phyloP scores from a whole-genome alignment of 2,329 filamentous ascomycete species.

The Thelonectria discophora region DNA sequence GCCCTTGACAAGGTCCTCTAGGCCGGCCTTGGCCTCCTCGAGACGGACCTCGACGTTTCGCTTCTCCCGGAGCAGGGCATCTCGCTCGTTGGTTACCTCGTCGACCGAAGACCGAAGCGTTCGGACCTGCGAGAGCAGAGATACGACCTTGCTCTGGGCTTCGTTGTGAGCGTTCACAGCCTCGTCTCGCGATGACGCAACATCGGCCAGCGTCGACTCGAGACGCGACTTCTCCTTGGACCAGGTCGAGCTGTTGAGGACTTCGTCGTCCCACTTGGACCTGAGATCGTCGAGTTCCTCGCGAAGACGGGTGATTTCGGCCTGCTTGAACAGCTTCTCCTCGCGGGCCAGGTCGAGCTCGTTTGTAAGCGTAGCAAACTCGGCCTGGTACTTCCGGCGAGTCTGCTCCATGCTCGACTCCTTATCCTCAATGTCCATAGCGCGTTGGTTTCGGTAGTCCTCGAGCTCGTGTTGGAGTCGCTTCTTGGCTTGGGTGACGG shows the following conservation, averaged over 20 bases:
- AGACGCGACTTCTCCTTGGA: conserved; percentile 96
- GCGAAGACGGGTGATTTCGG: conserved; percentile 86
- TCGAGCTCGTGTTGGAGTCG: conserved; percentile 96
- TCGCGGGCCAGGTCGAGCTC: conserved; percentile 95
- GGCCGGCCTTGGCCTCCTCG: conserved; percentile 84
- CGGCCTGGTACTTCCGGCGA: conserved; percentile 94
- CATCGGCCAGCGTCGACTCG: conserved; percentile 87
- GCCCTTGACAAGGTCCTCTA: conserved; percentile 87
- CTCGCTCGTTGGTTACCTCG: conserved; percentile 84
- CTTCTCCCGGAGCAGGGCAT: conserved; percentile 87
- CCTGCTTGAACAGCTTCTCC: conserved; percentile 84
- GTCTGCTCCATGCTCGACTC: conserved; percentile 97
- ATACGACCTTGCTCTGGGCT: conserved; percentile 91
- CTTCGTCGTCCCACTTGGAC: conserved; percentile 97
- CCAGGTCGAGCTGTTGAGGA: conserved; percentile 97
- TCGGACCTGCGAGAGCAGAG: conserved; percentile 88
- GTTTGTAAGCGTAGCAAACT: conserved; percentile 87
- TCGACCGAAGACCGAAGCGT: conserved; percentile 84
- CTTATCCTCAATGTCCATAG: conserved; percentile 96
- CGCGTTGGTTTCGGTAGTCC: conserved; percentile 93
- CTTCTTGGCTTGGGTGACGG: conserved; percentile 88
- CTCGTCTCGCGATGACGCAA: conserved; percentile 92
- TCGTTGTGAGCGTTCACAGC: conserved; percentile 93
- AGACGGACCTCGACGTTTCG: conserved; percentile 85
- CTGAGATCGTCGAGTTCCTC: conserved; percentile 95